Percentiles rank a stretch among this genome's conserved stretches.
These are phyloP conservation scores for Aegilops umbellulata DNA, from an alignment of 176 grass and related monocot genomes.

Conservation along the genomic window DNA sequence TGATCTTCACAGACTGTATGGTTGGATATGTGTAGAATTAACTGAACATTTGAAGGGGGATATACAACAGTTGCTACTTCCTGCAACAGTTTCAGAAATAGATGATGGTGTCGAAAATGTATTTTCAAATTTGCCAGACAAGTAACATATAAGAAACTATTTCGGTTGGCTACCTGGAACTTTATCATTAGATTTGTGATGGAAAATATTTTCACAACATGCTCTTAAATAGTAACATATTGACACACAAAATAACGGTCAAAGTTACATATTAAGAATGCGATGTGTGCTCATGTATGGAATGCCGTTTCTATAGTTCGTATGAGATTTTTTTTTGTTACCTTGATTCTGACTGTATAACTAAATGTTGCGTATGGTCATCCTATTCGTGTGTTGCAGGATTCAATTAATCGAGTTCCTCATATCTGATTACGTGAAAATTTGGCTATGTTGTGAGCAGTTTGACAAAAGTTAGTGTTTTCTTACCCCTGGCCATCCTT, in stretches of 20 bases:
- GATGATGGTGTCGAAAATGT: not conserved
- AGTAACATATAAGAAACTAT: not conserved
- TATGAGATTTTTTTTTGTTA: constrained; percentile 1
- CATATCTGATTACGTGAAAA: constrained; percentile 62
- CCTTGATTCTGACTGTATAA: not conserved
- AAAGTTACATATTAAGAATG: not conserved
- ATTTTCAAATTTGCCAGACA: not conserved
- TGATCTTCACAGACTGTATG: not conserved
- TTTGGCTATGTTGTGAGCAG: constrained; percentile 56
- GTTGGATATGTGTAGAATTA: not conserved
- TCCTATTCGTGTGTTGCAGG: constrained; percentile 49
- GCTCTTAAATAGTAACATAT: not conserved
- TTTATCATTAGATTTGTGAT: not conserved
- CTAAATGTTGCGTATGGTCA: not conserved
- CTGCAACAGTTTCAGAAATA: not conserved
- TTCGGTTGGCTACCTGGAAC: not conserved
- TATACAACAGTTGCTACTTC: not conserved
- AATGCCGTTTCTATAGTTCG: not conserved
- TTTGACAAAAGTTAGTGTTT: constrained; percentile 71
- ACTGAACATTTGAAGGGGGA: not conserved
- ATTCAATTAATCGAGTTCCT: constrained; percentile 89
- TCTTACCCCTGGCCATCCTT: not conserved
- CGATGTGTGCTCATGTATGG: not conserved
- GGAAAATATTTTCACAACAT: not conserved
- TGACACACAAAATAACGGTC: not conserved